These are phyloP conservation scores for Alternaria arbusti DNA, from an alignment of 2,329 filamentous ascomycete species.

Conservation along the genomic window DNA sequence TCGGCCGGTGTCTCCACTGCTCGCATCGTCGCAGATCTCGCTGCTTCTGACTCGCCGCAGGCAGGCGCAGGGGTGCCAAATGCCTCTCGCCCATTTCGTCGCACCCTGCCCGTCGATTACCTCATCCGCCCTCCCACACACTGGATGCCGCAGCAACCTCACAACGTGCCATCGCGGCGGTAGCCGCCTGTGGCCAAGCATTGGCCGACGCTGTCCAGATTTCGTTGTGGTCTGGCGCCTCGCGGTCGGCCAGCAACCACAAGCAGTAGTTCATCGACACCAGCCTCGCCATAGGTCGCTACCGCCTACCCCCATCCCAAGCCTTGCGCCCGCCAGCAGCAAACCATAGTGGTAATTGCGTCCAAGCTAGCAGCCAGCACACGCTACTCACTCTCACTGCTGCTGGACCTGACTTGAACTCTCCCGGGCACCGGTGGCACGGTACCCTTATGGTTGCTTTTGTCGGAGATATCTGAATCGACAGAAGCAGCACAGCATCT, in stretches of 20 bases:
- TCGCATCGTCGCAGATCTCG: slow-evolving; percentile 35
- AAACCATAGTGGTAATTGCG: slow-evolving; percentile 13
- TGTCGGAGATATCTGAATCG: slow-evolving; percentile 20
- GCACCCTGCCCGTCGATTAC: slow-evolving; percentile 25
- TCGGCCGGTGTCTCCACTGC: slow-evolving; percentile 35
- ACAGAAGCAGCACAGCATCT: slow-evolving; percentile 23
- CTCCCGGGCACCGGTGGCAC: slow-evolving; percentile 38
- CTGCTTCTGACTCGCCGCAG: slow-evolving; percentile 44
- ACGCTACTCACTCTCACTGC: background rate
- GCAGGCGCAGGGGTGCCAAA: slow-evolving; percentile 33
- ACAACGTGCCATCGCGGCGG: slow-evolving; percentile 37
- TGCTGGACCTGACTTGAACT: background rate
- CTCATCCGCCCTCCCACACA: slow-evolving; percentile 32
- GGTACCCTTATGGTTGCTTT: slow-evolving; percentile 34
- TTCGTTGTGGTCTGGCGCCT: slow-evolving; percentile 26
- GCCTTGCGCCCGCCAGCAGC: slow-evolving; percentile 14
- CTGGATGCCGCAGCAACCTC: slow-evolving; percentile 38
- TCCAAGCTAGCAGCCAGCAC: slow-evolving; percentile 17
- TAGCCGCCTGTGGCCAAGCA: slow-evolving; percentile 26
- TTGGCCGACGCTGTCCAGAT: slow-evolving; percentile 26
- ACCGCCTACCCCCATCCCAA: slow-evolving; percentile 9
- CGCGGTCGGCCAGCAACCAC: slow-evolving; percentile 9
- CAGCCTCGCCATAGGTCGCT: slow-evolving; percentile 21
- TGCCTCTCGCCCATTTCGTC: slow-evolving; percentile 35
- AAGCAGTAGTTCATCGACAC: slow-evolving; percentile 10